Percentiles rank a stretch among this genome's conserved stretches.
These are phyloP conservation scores for Penicillium sumatraense DNA, from an alignment of 2,329 filamentous ascomycete species.

Conservation along the genomic window DNA sequence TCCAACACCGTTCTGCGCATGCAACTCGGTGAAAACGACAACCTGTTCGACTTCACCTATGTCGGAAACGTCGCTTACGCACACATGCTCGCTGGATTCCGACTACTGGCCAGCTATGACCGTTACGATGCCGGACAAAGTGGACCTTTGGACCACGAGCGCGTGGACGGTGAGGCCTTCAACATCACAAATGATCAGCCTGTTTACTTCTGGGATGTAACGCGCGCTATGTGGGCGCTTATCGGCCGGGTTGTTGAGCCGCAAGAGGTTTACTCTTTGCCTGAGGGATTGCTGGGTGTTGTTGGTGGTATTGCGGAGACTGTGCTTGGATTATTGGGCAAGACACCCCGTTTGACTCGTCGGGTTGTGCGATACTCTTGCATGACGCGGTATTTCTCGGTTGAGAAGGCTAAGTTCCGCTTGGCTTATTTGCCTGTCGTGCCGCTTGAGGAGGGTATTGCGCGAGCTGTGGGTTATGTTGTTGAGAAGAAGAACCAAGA, in stretches of 20 bases:
- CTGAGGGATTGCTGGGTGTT: conserved; percentile 43
- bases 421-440: conserved; percentile 53
- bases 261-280: conserved; percentile 46
- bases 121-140: conserved; percentile 53
- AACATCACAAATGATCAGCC: conserved; percentile 89
- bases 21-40: conserved; percentile 77
- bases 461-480: conserved; percentile 50
- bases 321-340: conserved; percentile 48
- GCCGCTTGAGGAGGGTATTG: conserved; percentile 51
- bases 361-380: conserved; percentile 52
- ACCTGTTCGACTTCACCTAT: conserved; percentile 74
- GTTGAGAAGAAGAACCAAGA: conserved; percentile 38
- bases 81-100: conserved; percentile 78
- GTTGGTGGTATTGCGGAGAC: conserved; percentile 49
- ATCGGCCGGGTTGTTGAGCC: conserved; percentile 51
- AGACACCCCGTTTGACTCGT: conserved; percentile 51
- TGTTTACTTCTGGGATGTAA: conserved; percentile 89
- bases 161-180: conserved; percentile 83
- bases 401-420: conserved; percentile 51
- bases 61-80: conserved; percentile 74
- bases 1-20: conserved; percentile 68
- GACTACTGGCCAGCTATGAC: conserved; percentile 66
- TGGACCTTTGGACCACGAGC: conserved; percentile 71
- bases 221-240: conserved; percentile 73
- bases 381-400: conserved; percentile 54